Evolutionary conservation across 768 basidiomycete species (phyloP), one percentile per base, ranked within the genome.

Genomic region (Hericium coralloides): DNA sequence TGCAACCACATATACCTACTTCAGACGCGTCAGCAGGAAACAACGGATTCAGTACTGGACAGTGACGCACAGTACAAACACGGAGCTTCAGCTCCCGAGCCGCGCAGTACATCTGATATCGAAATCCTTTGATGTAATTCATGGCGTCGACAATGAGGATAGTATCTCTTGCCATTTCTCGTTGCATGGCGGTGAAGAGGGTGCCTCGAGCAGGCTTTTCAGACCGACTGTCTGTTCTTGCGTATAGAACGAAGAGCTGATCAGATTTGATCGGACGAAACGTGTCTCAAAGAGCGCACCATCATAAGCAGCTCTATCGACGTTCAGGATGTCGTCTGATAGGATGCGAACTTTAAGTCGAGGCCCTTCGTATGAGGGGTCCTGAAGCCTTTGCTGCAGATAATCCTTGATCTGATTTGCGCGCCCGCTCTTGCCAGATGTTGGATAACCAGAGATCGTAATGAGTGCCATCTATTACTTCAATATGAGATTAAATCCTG

Each of bases 71-170:
- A 49, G 97, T 98, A 69, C 89, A 92, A 4, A 88, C 83, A 37
- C 95, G 77, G 25, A 92, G 76, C 63, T 87, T 88, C 62, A 85
- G 79, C 67, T 99, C 97, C 53, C 93, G 76, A 4, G 94, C 95
- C 1, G 92, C 91, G 66, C 95, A 98, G 68, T 98, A 97, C 74
- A 99, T 85, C 69, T 99, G 97, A 70, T 99, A 99, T 31, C 97
- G 84, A 68, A 93, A 97, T 12, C 95, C 95, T 69, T 99, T 98
- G 78, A 98, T 98, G 71, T 99, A 98, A 67, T 98, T 98, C 63
- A 89, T 79, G 14, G 86, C 83, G 66, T 99, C 97, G 59, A 94
- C 79, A 62, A 99, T 89, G 57, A 97, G 78, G 64, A 98, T 82
- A 0, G 83, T 88, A 64, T 90, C 84, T 38, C 71, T 69, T 22